phyloP scores from a whole-genome alignment of 2,329 filamentous ascomycete genomes.

The Fusarium metavorans region DNA sequence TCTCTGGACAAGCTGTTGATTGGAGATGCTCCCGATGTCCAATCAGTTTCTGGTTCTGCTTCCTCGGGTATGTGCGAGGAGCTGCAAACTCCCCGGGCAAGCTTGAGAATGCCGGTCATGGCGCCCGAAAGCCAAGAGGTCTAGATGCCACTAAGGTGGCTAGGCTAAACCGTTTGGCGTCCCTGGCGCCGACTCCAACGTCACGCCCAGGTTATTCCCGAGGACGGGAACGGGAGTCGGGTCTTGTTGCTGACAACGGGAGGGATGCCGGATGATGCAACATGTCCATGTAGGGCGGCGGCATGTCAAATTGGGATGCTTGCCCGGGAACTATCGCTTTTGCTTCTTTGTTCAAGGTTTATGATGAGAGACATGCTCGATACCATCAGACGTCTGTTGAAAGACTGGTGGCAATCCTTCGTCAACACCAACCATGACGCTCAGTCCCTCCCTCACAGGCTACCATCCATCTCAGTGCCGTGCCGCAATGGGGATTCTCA shows the following conservation, averaged over 20 bases:
- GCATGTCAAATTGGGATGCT: background rate
- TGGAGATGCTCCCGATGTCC: background rate
- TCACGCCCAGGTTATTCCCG: slow-evolving; percentile 43
- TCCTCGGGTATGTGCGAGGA: slow-evolving; percentile 22
- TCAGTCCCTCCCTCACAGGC: background rate
- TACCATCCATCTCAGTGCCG: slow-evolving; percentile 10
- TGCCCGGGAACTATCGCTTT: background rate
- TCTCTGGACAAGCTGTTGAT: background rate
- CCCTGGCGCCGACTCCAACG: slow-evolving; percentile 11
- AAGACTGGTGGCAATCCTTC: background rate
- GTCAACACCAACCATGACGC: background rate
- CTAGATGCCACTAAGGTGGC: slow-evolving; percentile 5
- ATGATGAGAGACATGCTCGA: background rate
- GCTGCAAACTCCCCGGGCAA: background rate
- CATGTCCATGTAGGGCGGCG: slow-evolving; percentile 4
- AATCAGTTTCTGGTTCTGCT: background rate
- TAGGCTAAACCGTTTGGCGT: slow-evolving; percentile 28
- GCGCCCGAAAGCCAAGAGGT: slow-evolving; percentile 14
- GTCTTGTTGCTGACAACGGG: slow-evolving; percentile 8
- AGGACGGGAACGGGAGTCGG: slow-evolving; percentile 5
- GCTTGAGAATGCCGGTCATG: slow-evolving; percentile 4
- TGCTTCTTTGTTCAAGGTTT: background rate
- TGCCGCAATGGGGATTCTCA: slow-evolving; percentile 24
- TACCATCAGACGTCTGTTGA: background rate
- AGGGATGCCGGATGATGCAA: slow-evolving; percentile 4